Base-by-base conservation (phyloP, 768 basidiomycete species). In the Leccinellum albellum region DNA sequence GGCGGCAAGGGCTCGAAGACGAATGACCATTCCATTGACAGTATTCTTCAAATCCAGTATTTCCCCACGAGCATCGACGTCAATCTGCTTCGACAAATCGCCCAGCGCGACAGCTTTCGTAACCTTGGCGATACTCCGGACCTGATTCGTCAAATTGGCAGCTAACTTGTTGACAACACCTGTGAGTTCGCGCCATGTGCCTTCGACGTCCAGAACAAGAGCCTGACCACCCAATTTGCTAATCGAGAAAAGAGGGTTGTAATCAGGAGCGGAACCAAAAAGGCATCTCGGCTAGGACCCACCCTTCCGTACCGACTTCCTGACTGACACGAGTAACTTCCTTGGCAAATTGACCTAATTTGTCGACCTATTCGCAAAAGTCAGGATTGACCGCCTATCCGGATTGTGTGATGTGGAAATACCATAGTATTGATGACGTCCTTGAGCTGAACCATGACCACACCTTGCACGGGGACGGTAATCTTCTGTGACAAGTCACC, bases 31-130 rank as follows among this genome's bases (percentile, higher is more conserved):
- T 61, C 77, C 78, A 37, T 82, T 82, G 64, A 82, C 80, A 24
- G 80, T 82, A 50, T 78, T 79, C 72, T 83, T 92, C 69, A 93
- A 76, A 70, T 92, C 89, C 57, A 89, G 74, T 55, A 98, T 96
- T 74, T 98, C 94, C 20, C 94, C 94, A 24, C 86, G 81, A 12
- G 87, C 89, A 66, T 94, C 91, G 64, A 96, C 94, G 56, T 93
- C 91, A 64, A 98, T 95, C 69, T 90, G 91, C 71, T 91, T 91
- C 51, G 84, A 87, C 64, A 94, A 75, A 73, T 98, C 94, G 23
- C 94, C 94, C 51, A 88, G 75, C 0, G 94, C 94, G 69, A 97
- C 94, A 5, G 84, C 84, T 58, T 83, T 85, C 15, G 84, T 86
- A 66, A 86, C 84, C 57, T 76, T 78, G 48, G 83, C 83, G 67